Base-by-base conservation (phyloP, 441 rosid genomes). In the Pelargonium australe region DNA sequence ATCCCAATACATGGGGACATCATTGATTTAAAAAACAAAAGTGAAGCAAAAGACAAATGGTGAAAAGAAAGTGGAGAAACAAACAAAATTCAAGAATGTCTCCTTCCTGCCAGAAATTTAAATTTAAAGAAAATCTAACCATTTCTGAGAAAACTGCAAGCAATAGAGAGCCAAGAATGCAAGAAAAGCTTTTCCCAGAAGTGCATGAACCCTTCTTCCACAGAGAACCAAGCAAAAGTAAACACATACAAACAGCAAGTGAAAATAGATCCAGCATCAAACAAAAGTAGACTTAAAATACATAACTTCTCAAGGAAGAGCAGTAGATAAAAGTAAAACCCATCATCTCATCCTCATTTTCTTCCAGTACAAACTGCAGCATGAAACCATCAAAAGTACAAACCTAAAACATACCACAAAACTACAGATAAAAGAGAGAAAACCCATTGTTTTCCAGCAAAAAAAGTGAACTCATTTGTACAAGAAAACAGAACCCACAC, bases 21-120 rank as follows among this genome's bases (percentile, higher is more conserved):
- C 41, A 37, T 37, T 37, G 41, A 37, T 37, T 37, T 5, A 37
- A 37, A 37, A 37, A 37, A 37, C 41, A 37, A 37, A 37, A 37
- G 41, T 37, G 41, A 37, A 37, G 41, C 41, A 4, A 37, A 37
- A 37, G 41, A 37, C 41, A 37, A 37, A 17, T 57, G 25, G 25
- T 19, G 62, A 16, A 57, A 57, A 57, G 28, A 57, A 57, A 57
- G 62, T 23, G 62, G 23, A 57, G 62, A 57, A 57, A 17, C 62
- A 57, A 57, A 57, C 62, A 57, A 57, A 19, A 57, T 5, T 17
- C 25, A 57, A 57, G 62, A 57, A 57, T 57, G 62, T 55, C 23
- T 55, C 62, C 41, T 55, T 16, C 62, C 9, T 55, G 17, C 62
- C 62, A 55, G 25, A 55, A 17, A 23, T 17, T 57, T 19, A 57